A percentile compares a stretch with the other conserved stretches of the same genome.
Evolutionary conservation across 768 basidiomycete species (phyloP).

Genomic region (Termitomyces sp.): DNA sequence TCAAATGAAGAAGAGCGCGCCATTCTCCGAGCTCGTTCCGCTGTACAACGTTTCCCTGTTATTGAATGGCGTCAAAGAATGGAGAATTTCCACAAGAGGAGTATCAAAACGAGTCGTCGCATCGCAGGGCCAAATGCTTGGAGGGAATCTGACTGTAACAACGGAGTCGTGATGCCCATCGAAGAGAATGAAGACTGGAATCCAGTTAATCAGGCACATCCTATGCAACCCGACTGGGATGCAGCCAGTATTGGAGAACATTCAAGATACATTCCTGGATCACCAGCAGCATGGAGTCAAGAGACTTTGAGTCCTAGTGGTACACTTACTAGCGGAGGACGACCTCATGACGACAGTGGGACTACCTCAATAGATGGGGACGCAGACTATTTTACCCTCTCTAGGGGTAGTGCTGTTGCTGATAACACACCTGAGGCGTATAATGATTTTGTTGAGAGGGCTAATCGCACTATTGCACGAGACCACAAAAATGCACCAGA

Average conservation of each 20-base stretch:
- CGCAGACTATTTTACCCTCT: conserved; percentile 42
- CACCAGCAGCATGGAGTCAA: conserved; percentile 64
- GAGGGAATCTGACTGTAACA: conserved; percentile 66
- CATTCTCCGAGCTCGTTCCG: conserved; percentile 87
- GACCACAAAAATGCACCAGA: conserved; percentile 77
- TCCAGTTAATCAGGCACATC: conserved; percentile 58
- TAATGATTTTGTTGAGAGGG: conserved; percentile 77
- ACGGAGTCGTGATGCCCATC: conserved; percentile 41
- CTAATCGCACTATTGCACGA: conserved; percentile 76
- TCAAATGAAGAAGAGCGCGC: conserved; percentile 89
- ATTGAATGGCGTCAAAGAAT: conserved; percentile 96
- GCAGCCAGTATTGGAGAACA: conserved; percentile 46
- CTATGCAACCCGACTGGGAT: conserved; percentile 77
- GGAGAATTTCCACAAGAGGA: conserved; percentile 91
- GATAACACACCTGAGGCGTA: conserved; percentile 42
- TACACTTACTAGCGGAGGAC: conserved; percentile 18
- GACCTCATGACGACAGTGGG: conserved; percentile 35
- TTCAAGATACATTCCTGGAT: conserved; percentile 36
- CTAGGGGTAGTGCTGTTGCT: conserved; percentile 23
- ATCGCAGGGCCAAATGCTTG: conserved; percentile 71
- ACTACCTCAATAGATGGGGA: conserved; percentile 47
- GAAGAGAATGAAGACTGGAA: conserved; percentile 77
- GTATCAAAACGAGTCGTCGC: conserved; percentile 65
- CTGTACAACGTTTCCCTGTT: conserved; percentile 94
- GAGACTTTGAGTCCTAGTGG: conserved; percentile 45